phyloP scores from a whole-genome alignment of 1,139 yeast genomes.

The Arxiozyma heterogenica region DNA sequence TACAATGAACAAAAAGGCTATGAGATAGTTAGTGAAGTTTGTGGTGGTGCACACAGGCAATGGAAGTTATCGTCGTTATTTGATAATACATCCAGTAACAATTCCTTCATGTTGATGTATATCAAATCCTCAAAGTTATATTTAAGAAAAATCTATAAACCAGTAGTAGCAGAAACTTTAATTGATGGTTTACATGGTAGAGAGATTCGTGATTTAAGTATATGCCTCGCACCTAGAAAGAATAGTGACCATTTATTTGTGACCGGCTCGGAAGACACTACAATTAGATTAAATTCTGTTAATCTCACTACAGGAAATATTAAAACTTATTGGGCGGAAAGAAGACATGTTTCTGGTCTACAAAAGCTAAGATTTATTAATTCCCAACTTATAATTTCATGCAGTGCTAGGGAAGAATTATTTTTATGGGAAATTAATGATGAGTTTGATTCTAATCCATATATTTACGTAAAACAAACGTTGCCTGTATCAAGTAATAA shows the following conservation, averaged over 20 bases:
- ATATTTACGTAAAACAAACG: constrained; percentile 39
- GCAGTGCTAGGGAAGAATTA: constrained; percentile 89
- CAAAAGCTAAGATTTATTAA: constrained; percentile 62
- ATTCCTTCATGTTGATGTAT: constrained; percentile 36
- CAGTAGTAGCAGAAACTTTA: constrained; percentile 29
- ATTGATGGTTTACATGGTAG: constrained; percentile 78
- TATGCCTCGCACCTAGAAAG: constrained; percentile 28
- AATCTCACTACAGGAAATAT: constrained; percentile 35
- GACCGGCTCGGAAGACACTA: constrained; percentile 86
- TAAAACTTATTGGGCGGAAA: constrained; percentile 49
- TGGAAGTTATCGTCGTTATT: constrained; percentile 42
- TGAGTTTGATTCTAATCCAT: constrained; percentile 33
- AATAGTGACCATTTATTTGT: constrained; percentile 37
- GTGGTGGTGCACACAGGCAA: constrained; percentile 87
- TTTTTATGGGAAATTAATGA: constrained; percentile 59
- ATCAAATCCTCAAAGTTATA: constrained; percentile 45
- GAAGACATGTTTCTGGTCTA: constrained; percentile 81
- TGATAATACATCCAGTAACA: constrained; percentile 2
- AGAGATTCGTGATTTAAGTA: constrained; percentile 63
- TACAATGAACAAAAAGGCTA: constrained; percentile 76
- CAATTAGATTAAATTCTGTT: constrained; percentile 49
- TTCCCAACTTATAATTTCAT: constrained; percentile 46
- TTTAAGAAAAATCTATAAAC: constrained; percentile 28
- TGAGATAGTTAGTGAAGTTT: constrained; percentile 60
- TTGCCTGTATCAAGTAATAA: constrained; percentile 41